Percentiles rank a stretch among this genome's conserved stretches.
Conservation (phyloP, 495 filamentous ascomycete species). For the Penicillium simplicissimum region DNA sequence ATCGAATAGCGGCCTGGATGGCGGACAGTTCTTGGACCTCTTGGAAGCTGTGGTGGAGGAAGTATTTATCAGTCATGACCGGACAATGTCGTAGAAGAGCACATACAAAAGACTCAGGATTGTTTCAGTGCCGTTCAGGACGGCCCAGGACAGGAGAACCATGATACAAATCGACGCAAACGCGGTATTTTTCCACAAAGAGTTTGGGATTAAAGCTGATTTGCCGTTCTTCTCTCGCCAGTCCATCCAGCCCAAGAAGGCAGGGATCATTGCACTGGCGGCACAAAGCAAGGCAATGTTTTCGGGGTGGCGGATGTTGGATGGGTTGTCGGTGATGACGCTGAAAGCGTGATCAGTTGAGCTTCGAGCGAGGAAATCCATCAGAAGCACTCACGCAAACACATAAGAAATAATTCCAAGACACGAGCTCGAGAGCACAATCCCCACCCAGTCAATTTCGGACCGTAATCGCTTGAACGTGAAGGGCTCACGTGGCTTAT, state of each 20-base stretch:
- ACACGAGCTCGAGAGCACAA: conserved; percentile 39
- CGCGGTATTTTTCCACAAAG: conserved; percentile 50
- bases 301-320: conserved; percentile 34
- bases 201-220: conserved; percentile 56
- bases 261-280: conserved; percentile 39
- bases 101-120: conserved; percentile 52
- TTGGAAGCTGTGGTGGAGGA: background rate
- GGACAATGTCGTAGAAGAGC: background rate
- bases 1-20: background rate
- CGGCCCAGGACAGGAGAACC: conserved; percentile 50
- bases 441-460: conserved; percentile 56
- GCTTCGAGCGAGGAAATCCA: background rate
- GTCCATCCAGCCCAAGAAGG: conserved; percentile 51
- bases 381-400: conserved; percentile 32
- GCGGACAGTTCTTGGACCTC: conserved; percentile 1
- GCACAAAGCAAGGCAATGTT: conserved; percentile 45
- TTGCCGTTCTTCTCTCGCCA: conserved; percentile 39
- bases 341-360: conserved; percentile 15
- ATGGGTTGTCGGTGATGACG: conserved; percentile 37
- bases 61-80: background rate
- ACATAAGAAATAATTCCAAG: conserved; percentile 52
- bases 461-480: conserved; percentile 15
- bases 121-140: conserved; percentile 51
- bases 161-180: conserved; percentile 55
- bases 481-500: conserved; percentile 17